Evolutionary conservation across 2,329 filamentous ascomycete species (phyloP).

Genomic region (Penicillium sp.): DNA sequence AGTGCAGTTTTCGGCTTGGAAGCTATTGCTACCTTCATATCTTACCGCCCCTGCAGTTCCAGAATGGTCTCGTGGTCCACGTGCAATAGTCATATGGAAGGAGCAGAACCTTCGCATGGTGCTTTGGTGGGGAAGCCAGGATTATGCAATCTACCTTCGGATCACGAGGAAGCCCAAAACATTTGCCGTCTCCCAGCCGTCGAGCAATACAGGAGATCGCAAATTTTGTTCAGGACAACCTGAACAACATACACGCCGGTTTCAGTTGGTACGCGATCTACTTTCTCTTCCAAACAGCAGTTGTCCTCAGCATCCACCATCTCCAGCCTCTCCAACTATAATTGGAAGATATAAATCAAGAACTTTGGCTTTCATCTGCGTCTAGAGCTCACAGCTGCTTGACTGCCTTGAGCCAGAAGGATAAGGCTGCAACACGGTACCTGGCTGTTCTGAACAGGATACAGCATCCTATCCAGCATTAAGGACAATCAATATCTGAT

Average conservation of each 20-base stretch:
- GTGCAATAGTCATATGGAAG: background rate
- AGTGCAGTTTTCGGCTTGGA: background rate
- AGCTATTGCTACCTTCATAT: background rate
- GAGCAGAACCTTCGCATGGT: background rate
- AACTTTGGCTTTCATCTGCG: slow-evolving; percentile 16
- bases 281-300: slow-evolving; percentile 25
- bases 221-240: slow-evolving; percentile 12
- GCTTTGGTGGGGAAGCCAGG: background rate
- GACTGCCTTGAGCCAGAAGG: slow-evolving; percentile 8
- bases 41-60: background rate
- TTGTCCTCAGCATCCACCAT: slow-evolving; percentile 20
- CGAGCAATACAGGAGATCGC: slow-evolving; percentile 23
- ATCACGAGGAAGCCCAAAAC: slow-evolving; percentile 19
- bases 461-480: background rate
- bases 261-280: slow-evolving; percentile 29
- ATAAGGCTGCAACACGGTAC: slow-evolving; percentile 16
- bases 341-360: slow-evolving; percentile 2
- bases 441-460: slow-evolving; percentile 12
- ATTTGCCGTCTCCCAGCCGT: slow-evolving; percentile 22
- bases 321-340: slow-evolving; percentile 2
- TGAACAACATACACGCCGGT: slow-evolving; percentile 13
- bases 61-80: background rate
- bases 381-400: slow-evolving; percentile 15
- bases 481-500: background rate
- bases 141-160: slow-evolving; percentile 16